Conservation (phyloP, 495 filamentous ascomycete species). For the Lichenothelia convexa region DNA sequence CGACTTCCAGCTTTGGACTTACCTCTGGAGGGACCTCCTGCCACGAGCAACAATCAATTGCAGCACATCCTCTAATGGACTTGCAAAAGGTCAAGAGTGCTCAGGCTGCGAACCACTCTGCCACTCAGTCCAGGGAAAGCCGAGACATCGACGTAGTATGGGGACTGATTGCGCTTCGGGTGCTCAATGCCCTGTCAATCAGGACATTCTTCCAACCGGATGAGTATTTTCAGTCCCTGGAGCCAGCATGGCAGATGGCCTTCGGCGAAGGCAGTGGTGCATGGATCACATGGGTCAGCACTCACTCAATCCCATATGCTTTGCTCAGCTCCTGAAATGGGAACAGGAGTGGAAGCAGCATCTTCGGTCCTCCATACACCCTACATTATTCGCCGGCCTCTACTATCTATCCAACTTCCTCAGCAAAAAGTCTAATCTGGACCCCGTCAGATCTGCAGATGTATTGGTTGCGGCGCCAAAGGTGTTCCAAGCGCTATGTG, state of each 20-base stretch:
- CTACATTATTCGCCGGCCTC: constrained; percentile 57
- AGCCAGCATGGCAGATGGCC: constrained; percentile 81
- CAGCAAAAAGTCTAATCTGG: constrained; percentile 30
- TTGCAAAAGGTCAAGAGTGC: no score
- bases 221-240: constrained; percentile 91
- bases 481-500: constrained; percentile 54
- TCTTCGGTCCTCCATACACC: constrained; percentile 84
- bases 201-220: constrained; percentile 99
- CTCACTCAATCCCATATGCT: neutral
- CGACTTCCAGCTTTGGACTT: no score
- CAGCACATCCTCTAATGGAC: no score
- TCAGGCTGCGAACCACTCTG: no score
- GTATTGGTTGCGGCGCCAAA: constrained; percentile 57
- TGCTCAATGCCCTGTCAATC: constrained; percentile 67
- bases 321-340: neutral
- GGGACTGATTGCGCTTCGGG: constrained; percentile 50
- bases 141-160: neutral
- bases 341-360: constrained; percentile 81
- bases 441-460: constrained; percentile 33
- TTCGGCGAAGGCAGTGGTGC: constrained; percentile 64
- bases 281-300: constrained; percentile 86
- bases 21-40: no score
- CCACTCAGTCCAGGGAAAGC: no score
- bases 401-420: constrained; percentile 44
- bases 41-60: no score